Percentiles rank a stretch among this genome's conserved stretches.
Evolutionary conservation across 2,329 filamentous ascomycete genomes (phyloP).

Genomic region (Coniochaeta sp.): DNA sequence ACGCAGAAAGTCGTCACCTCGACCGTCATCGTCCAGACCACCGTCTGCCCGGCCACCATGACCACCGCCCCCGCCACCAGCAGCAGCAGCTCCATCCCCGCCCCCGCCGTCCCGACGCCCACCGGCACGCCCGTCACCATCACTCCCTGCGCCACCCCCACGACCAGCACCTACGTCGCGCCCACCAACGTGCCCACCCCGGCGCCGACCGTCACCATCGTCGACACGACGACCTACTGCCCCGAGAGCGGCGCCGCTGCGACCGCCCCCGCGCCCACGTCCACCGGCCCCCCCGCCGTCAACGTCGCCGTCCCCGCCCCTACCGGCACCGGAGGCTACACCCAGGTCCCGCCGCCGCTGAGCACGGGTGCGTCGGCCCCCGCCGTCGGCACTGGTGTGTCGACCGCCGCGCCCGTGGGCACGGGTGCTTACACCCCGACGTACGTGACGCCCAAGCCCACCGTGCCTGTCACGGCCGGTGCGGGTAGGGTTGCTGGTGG

Average conservation of each 20-base stretch:
- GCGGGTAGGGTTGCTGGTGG: neutral
- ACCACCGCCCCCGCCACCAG: conserved; percentile 4
- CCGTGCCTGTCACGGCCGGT: neutral
- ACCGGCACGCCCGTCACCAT: conserved; percentile 13
- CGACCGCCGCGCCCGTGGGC: neutral
- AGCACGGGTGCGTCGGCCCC: neutral
- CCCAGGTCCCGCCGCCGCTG: neutral
- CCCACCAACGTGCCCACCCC: conserved; percentile 9
- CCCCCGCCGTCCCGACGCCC: conserved; percentile 5
- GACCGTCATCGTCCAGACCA: conserved; percentile 15
- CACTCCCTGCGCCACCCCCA: conserved; percentile 11
- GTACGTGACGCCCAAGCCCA: neutral
- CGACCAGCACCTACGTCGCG: conserved; percentile 14
- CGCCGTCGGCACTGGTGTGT: neutral
- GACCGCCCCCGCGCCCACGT: neutral
- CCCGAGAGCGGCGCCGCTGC: neutral
- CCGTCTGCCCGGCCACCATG: conserved; percentile 16
- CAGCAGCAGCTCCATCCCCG: conserved; percentile 6
- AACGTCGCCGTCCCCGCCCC: neutral
- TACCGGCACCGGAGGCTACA: neutral
- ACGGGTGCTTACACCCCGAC: neutral
- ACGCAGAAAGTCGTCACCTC: conserved; percentile 18
- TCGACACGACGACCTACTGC: conserved; percentile 6
- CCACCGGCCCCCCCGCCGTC: neutral
- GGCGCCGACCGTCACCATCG: conserved; percentile 11